Evolutionary conservation across 1,139 yeast species (phyloP), one percentile per base, ranked within the genome.

Genomic region (Casaregolazyma suthepensis): DNA sequence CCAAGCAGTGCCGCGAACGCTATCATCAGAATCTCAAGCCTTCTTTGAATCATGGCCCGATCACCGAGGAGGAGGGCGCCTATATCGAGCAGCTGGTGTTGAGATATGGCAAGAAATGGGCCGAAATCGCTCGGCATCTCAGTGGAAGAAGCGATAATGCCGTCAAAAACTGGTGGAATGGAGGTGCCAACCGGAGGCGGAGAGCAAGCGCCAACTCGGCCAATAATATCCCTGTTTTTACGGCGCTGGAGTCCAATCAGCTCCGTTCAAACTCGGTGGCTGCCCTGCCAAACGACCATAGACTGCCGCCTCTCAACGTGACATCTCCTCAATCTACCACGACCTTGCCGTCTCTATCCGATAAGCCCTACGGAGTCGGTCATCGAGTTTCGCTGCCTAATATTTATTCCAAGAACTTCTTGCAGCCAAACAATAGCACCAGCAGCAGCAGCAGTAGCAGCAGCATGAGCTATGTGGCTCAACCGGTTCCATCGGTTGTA

Each of bases 151-250:
- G 88, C 17, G 97, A 90, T 69, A 90, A 90, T 68, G 93, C 96
- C 29, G 88, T 90, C 62, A 90, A 90, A 67, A 89, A 89, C 71
- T 90, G 96, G 96, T 90, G 96, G 96, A 90, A 90, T 65, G 95
- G 96, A 6, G 94, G 95, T 12, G 91, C 94, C 17, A 87, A 86
- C 63, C 76, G 94, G 56, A 73, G 95, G 59, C 77, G 89, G 61
- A 68, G 87, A 58, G 82, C 83, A 1, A 67, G 74, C 5, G 52
- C 57, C 9, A 47, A 43, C 15, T 15, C 17, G 5, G 20, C 42
- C 4, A 35, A 35, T 15, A 35, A 15, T 15, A 35, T 35, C 13
- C 40, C 40, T 13, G 40, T 35, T 3, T 35, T 35, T 17, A 35
- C 40, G 4, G 40, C 40, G 17, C 7, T 35, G 40, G 40, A 35